phyloP scores from a whole-genome alignment of 2,329 filamentous ascomycete genomes.

The Dactylonectria macrodidyma region DNA sequence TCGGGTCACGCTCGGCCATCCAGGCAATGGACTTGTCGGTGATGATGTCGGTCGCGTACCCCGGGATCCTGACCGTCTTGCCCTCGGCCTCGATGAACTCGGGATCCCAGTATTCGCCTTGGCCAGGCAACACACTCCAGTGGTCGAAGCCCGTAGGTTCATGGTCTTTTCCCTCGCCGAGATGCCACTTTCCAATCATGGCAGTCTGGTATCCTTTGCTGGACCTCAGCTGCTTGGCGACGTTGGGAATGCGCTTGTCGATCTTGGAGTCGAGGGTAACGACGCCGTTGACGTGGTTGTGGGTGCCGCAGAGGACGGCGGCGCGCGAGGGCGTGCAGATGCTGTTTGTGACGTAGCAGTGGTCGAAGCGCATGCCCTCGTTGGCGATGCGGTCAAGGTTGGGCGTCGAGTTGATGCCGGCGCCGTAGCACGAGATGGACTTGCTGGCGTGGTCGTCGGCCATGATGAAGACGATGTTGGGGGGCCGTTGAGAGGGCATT shows the following conservation, averaged over 20 bases:
- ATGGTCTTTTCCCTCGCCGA: constrained; percentile 62
- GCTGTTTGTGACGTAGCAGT: constrained; percentile 68
- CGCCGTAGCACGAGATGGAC: constrained; percentile 64
- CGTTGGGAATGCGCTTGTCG: constrained; percentile 65
- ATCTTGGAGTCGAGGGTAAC: constrained; percentile 63
- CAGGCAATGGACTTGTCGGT: constrained; percentile 64
- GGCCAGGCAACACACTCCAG: constrained; percentile 66
- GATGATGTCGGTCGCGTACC: constrained; percentile 68
- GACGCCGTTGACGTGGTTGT: constrained; percentile 69
- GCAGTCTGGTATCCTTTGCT: constrained; percentile 63
- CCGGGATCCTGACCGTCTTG: constrained; percentile 43
- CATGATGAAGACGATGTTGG: constrained; percentile 64
- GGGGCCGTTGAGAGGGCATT: constrained; percentile 14
- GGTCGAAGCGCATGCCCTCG: constrained; percentile 66
- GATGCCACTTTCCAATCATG: constrained; percentile 69
- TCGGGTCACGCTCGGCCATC: constrained; percentile 53
- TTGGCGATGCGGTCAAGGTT: constrained; percentile 65
- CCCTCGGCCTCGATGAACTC: constrained; percentile 61
- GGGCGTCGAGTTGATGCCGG: constrained; percentile 66
- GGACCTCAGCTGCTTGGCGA: constrained; percentile 63
- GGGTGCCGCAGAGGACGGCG: constrained; percentile 63
- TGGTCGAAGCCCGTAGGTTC: constrained; percentile 67
- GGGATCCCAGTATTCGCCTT: constrained; percentile 68
- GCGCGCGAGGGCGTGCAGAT: constrained; percentile 68
- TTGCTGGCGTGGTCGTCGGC: constrained; percentile 69